phyloP scores from a whole-genome alignment of 805 yeast genomes.

The Pichia occidentalis region DNA sequence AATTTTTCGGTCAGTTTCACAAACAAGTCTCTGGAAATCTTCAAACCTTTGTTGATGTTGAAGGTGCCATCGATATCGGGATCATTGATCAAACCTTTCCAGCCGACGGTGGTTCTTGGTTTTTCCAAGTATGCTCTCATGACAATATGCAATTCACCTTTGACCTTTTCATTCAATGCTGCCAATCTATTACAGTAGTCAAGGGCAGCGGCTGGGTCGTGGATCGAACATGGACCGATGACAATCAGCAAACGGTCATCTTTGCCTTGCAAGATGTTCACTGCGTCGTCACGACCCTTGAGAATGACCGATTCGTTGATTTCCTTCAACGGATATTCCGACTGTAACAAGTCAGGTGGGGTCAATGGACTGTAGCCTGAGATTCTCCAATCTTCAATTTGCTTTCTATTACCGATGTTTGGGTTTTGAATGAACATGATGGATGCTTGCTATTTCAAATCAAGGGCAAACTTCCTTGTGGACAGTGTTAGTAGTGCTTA shows the following conservation, averaged over 20 bases:
- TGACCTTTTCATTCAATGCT: constrained; percentile 50
- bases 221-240: constrained; percentile 96
- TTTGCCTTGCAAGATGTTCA: constrained; percentile 65
- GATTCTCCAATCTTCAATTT: constrained; percentile 73
- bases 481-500: too few relatives aligned
- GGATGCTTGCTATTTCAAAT: constrained; percentile 16
- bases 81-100: constrained; percentile 97
- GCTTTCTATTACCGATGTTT: constrained; percentile 73
- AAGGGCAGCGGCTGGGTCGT: constrained; percentile 86
- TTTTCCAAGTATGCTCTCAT: constrained; percentile 98
- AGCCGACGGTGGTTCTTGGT: constrained; percentile 98
- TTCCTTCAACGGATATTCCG: constrained; percentile 66
- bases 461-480: too few relatives aligned
- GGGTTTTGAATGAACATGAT: constrained; percentile 81
- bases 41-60: constrained; percentile 90
- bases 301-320: constrained; percentile 57
- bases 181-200: constrained; percentile 74
- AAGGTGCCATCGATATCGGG: constrained; percentile 92
- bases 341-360: constrained; percentile 90
- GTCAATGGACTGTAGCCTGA: constrained; percentile 90
- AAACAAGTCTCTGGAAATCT: constrained; percentile 82
- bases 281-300: constrained; percentile 69
- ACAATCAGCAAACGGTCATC: constrained; percentile 87
- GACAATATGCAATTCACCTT: constrained; percentile 73
- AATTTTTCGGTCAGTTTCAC: constrained; percentile 72